These are phyloP conservation scores for Phytophthora cryptogea DNA, from an alignment of 352 stramenopile species.

Conservation along the genomic window DNA sequence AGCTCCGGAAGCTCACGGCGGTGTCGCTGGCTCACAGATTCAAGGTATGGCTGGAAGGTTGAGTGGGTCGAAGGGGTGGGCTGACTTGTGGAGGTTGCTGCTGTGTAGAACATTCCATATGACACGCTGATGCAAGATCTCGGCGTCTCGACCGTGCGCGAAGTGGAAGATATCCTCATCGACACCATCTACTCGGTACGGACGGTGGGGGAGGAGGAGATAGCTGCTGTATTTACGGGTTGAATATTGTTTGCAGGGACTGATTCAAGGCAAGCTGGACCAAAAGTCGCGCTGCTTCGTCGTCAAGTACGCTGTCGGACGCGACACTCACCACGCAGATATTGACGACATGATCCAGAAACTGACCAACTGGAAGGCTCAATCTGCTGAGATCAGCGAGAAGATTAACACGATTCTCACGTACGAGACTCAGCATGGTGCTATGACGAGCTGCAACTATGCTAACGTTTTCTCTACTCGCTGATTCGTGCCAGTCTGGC, in stretches of 20 bases:
- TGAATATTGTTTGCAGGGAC: slow-evolving; percentile 43
- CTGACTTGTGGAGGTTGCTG: slow-evolving; percentile 2
- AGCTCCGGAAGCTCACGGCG: slow-evolving; percentile 90
- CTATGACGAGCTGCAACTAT: not conserved
- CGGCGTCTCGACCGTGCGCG: slow-evolving; percentile 77
- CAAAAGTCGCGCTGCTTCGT: slow-evolving; percentile 83
- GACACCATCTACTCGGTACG: slow-evolving; percentile 92
- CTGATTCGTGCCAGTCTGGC: slow-evolving; percentile 41
- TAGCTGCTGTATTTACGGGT: not conserved
- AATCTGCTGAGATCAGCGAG: slow-evolving; percentile 58
- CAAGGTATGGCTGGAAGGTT: slow-evolving; percentile 53
- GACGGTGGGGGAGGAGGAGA: not conserved
- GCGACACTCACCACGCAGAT: slow-evolving; percentile 84
- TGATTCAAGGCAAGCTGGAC: slow-evolving; percentile 92
- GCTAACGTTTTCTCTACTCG: slow-evolving; percentile 7
- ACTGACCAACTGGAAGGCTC: slow-evolving; percentile 80
- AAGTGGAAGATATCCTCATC: slow-evolving; percentile 93
- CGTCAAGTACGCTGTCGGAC: slow-evolving; percentile 89
- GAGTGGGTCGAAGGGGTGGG: not conserved
- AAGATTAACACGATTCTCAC: slow-evolving; percentile 75
- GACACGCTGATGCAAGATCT: slow-evolving; percentile 76
- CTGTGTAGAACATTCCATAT: slow-evolving; percentile 79
- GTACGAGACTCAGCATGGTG: slow-evolving; percentile 28
- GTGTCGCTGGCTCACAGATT: slow-evolving; percentile 84
- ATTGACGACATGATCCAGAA: slow-evolving; percentile 91